Evolutionary conservation across 192 early-diverging fungal species (phyloP).

Genomic region (Rhizoclosmatium globosum): DNA sequence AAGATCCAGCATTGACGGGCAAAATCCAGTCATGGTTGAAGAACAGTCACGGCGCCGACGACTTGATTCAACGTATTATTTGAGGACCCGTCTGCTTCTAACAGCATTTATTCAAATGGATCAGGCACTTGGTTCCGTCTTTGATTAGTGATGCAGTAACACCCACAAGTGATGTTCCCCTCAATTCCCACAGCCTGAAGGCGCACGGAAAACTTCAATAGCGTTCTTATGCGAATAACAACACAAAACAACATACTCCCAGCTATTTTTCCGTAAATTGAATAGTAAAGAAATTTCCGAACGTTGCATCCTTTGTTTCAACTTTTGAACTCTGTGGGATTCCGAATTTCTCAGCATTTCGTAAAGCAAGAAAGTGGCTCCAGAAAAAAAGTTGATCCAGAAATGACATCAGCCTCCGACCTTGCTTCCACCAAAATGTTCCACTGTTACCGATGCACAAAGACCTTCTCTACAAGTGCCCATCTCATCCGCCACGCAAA

Average conservation of each 20-base stretch:
- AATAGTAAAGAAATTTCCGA: not conserved
- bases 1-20: too few species aligned
- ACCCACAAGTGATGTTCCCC: not conserved
- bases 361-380: too few species aligned
- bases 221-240: conserved; percentile 1
- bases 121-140: not conserved
- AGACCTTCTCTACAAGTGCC: too few species aligned
- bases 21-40: too few species aligned
- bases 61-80: not conserved
- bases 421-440: too few species aligned
- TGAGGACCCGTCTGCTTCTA: not conserved
- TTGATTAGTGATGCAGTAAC: not conserved
- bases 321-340: too few species aligned
- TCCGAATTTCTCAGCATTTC: too few species aligned
- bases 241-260: not conserved
- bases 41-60: not conserved
- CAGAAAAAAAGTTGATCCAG: too few species aligned
- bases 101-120: not conserved
- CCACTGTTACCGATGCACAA: too few species aligned
- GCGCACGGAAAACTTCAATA: not conserved
- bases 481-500: too few species aligned
- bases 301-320: too few species aligned
- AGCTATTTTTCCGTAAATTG: not conserved
- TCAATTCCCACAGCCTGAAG: not conserved
- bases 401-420: too few species aligned